phyloP scores from a whole-genome alignment of 305 asterid species.

The Petunia hybrid region DNA sequence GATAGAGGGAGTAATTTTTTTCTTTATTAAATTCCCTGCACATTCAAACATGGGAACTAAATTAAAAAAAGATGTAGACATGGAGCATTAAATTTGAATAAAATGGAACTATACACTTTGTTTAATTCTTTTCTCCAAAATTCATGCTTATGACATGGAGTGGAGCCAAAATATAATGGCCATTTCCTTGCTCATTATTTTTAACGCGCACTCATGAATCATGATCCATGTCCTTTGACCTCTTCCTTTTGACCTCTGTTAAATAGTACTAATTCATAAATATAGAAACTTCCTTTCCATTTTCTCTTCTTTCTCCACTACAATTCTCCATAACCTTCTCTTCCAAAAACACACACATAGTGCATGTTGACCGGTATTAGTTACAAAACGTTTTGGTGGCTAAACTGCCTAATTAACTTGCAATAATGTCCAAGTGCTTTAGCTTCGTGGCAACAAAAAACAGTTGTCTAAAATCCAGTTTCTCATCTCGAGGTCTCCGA shows the following conservation, averaged over 20 bases:
- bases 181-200: background rate
- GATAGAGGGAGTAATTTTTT: too few species aligned
- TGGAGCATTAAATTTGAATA: too few species aligned
- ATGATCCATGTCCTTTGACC: background rate
- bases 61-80: too few species aligned
- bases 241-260: background rate
- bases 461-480: conserved; percentile 56
- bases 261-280: background rate
- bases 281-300: background rate
- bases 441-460: conserved; percentile 59
- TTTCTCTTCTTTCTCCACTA: background rate
- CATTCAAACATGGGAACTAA: too few species aligned
- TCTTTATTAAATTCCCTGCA: too few species aligned
- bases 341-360: conserved; percentile 28
- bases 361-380: too few species aligned
- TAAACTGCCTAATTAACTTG: background rate
- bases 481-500: conserved; percentile 61
- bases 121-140: background rate
- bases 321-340: background rate
- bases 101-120: too few species aligned
- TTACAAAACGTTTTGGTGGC: too few species aligned
- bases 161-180: background rate
- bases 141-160: background rate
- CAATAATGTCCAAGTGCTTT: conserved; percentile 51
- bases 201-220: background rate